These are phyloP conservation scores for Solanum chiquidenum DNA, from an alignment of 257 asterid species.

Conservation along the genomic window DNA sequence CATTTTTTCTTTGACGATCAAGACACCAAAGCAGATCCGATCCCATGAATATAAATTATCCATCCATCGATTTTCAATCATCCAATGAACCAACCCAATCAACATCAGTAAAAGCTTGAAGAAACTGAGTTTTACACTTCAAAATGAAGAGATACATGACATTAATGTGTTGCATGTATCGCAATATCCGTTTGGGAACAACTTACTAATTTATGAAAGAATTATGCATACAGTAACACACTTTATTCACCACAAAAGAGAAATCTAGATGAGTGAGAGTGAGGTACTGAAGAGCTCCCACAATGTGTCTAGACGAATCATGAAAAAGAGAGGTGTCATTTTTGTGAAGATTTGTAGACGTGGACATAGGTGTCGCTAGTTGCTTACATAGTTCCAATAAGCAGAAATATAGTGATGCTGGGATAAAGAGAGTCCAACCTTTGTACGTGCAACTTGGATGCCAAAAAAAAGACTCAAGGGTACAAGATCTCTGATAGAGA, in stretches of 20 bases:
- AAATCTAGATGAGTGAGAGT: neutral
- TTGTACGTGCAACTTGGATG: neutral
- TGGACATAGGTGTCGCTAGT: neutral
- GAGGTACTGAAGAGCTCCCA: neutral
- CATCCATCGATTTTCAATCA: neutral
- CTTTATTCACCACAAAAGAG: neutral
- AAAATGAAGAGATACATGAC: neutral
- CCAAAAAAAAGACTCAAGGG: neutral
- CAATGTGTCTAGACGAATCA: neutral
- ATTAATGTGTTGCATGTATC: neutral
- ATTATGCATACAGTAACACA: neutral
- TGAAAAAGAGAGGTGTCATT: neutral
- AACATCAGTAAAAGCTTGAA: neutral
- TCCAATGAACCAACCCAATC: neutral
- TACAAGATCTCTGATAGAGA: neutral
- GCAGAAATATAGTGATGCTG: neutral
- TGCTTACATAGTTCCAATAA: neutral
- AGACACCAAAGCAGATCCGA: neutral
- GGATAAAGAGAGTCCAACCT: neutral
- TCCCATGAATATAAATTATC: neutral
- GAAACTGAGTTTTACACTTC: neutral
- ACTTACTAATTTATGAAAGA: neutral
- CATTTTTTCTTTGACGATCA: neutral
- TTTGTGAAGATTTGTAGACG: neutral
- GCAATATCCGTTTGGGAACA: neutral